Base-by-base conservation (phyloP, 495 filamentous ascomycete species). In the Neurospora tetraspora region DNA sequence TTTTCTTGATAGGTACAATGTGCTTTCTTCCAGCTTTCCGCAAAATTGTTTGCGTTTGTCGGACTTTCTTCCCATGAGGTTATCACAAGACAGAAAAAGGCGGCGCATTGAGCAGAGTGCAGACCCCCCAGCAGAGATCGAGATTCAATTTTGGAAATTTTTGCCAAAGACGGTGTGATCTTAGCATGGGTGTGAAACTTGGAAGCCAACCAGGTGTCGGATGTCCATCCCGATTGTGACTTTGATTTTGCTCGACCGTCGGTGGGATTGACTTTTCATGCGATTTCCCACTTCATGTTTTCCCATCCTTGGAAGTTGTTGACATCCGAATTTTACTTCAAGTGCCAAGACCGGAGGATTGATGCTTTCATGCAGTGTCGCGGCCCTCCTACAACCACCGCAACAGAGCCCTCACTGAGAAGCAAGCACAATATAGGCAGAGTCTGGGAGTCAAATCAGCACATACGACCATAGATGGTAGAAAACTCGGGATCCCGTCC, bases 401-500 rank as follows among this genome's bases (percentile, higher is more conserved):
- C 39, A 14, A 40, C 39, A 40, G 39, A 16, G 39, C 39, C 39
- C 39, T 16, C 39, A 14, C 12, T 40, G 12, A 40, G 5, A 2
- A 39, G 12, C 10, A 40, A 3, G 14, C 39, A 40, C 39, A 5
- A 40, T 5, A 6, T 40, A 40, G 16, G 5, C 5, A 6, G 5
- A 6, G 5, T 40, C 5, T 1, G 0, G 10, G 11, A 11, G 10
- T 3, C 16, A 42, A 4, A 4, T 4, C 2, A 53, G 45, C 20
- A 53, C 45, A 53, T 53, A 53, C 45, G 45, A 53, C 20, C 45
- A 53, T 53, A 53, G n/a, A 20, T 23, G 20, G 45, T 61, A 31
- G 53, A 61, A 31, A 31, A 61, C 53, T 61, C 82, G 83, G 82
- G 80, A 83, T 84, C 84, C 84, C 83, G 84, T 85, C 81, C 82